Conservation (phyloP, 2,329 filamentous ascomycete species). For the Mycosphaerelloides madeirae region DNA sequence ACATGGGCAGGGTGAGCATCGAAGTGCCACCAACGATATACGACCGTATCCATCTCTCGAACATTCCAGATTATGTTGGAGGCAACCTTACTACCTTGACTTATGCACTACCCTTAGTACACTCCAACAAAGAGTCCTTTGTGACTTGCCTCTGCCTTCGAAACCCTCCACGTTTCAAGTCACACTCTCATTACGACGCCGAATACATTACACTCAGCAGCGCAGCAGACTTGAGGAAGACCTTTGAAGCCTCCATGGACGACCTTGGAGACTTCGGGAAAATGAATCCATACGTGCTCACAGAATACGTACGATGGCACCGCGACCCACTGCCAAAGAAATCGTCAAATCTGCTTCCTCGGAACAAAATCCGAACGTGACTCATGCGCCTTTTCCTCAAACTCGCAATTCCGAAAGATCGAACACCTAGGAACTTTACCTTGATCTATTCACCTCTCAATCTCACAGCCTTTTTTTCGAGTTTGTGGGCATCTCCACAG, state of each 20-base stretch:
- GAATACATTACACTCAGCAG: constrained; percentile 6
- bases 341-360: constrained; percentile 2
- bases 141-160: constrained; percentile 6
- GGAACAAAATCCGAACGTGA: constrained; percentile 3
- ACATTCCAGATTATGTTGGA: constrained; percentile 13
- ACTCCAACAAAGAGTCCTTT: constrained; percentile 4
- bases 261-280: not conserved
- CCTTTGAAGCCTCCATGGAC: constrained; percentile 7
- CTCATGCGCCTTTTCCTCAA: constrained; percentile 14
- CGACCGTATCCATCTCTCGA: constrained; percentile 13
- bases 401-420: constrained; percentile 7
- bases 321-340: not conserved
- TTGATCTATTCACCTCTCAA: constrained; percentile 19
- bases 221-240: constrained; percentile 3
- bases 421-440: not conserved
- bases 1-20: not conserved
- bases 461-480: constrained; percentile 11
- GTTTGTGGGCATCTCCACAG: constrained; percentile 11
- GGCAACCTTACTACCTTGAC: constrained; percentile 7
- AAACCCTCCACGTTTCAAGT: constrained; percentile 8
- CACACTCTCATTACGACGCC: constrained; percentile 3
- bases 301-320: constrained; percentile 5
- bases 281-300: not conserved
- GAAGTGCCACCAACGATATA: constrained; percentile 6
- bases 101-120: constrained; percentile 4